Conservation (phyloP, 495 filamentous ascomycete genomes). For the Lophiotrema nucula region DNA sequence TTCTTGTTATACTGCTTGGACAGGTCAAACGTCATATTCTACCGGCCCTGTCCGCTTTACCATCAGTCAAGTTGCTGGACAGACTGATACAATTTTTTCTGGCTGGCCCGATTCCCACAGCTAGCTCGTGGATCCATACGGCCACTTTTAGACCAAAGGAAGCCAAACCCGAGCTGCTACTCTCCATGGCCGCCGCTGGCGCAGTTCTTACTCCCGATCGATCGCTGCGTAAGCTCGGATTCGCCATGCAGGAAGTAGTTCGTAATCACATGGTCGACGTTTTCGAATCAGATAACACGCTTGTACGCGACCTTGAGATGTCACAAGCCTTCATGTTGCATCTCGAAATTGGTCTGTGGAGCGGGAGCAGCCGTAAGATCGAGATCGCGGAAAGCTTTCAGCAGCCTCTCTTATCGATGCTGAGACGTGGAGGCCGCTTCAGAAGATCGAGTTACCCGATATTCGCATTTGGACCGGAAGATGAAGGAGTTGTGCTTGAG, state of each 20-base stretch:
- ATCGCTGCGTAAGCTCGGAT: slow-evolving; percentile 60
- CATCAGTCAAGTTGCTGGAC: slow-evolving; percentile 58
- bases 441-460: slow-evolving; percentile 48
- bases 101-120: slow-evolving; percentile 48
- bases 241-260: slow-evolving; percentile 61
- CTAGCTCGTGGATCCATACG: slow-evolving; percentile 58
- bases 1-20: not conserved
- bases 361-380: slow-evolving; percentile 63
- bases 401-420: slow-evolving; percentile 51
- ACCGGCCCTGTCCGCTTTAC: slow-evolving; percentile 54
- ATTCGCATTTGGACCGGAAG: slow-evolving; percentile 45
- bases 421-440: slow-evolving; percentile 43
- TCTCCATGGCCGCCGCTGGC: slow-evolving; percentile 53
- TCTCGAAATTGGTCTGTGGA: slow-evolving; percentile 64
- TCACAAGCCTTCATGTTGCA: slow-evolving; percentile 56
- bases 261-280: slow-evolving; percentile 50
- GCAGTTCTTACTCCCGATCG: slow-evolving; percentile 54
- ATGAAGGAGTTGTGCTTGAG: slow-evolving; percentile 51
- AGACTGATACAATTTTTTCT: slow-evolving; percentile 62
- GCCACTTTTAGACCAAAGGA: slow-evolving; percentile 51
- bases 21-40: not conserved
- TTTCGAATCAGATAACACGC: slow-evolving; percentile 60
- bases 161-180: slow-evolving; percentile 54
- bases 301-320: slow-evolving; percentile 53
- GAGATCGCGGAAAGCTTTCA: slow-evolving; percentile 65